Percentiles rank a stretch among this genome's conserved stretches.
These are phyloP conservation scores for Irpex sp. DNA, from an alignment of 1,284 basidiomycete genomes.

Conservation along the genomic window DNA sequence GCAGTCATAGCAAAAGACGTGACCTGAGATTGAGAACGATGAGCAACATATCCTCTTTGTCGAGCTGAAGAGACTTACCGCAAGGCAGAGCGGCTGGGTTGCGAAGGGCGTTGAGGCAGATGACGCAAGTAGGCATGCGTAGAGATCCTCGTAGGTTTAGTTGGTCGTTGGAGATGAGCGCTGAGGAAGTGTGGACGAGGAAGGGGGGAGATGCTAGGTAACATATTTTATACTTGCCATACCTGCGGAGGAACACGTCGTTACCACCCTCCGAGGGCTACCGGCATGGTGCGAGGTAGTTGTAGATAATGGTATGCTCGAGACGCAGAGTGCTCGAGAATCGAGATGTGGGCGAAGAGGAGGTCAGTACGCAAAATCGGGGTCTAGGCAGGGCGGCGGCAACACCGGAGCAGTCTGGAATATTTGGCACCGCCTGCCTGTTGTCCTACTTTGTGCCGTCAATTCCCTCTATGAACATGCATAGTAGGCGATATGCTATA, in stretches of 20 bases:
- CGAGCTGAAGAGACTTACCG: slow-evolving; percentile 34
- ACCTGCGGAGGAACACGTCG: slow-evolving; percentile 13
- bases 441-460: background rate
- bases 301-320: background rate
- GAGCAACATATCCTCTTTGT: background rate
- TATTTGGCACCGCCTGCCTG: background rate
- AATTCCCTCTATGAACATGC: background rate
- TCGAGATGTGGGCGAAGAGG: background rate
- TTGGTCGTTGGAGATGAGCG: background rate
- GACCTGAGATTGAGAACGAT: slow-evolving; percentile 35
- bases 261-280: slow-evolving; percentile 13
- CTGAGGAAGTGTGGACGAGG: background rate
- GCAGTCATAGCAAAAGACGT: slow-evolving; percentile 57
- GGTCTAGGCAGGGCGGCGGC: slow-evolving; percentile 7
- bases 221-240: slow-evolving; percentile 12
- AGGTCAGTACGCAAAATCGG: background rate
- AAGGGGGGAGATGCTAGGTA: background rate
- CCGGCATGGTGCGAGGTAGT: slow-evolving; percentile 15
- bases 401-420: slow-evolving; percentile 8
- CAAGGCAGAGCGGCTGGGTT: slow-evolving; percentile 58
- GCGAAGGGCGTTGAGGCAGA: slow-evolving; percentile 49
- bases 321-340: background rate
- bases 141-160: background rate
- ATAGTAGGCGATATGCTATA: background rate
- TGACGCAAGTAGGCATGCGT: slow-evolving; percentile 43